These are phyloP conservation scores for Eimeria zaria DNA, from an alignment of 169 alveolate species.

Conservation along the genomic window DNA sequence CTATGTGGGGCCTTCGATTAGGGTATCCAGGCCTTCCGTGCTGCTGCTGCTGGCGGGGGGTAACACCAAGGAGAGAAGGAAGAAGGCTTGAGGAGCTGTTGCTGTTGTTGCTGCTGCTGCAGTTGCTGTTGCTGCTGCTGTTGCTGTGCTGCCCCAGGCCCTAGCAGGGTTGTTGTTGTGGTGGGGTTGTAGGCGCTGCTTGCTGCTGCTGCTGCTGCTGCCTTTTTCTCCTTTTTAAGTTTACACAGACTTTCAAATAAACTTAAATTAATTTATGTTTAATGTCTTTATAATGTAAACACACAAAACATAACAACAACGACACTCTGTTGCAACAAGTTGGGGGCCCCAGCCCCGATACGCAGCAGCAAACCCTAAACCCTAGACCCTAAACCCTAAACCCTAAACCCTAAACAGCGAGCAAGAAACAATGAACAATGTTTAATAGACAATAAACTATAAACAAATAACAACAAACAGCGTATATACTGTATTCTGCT, in stretches of 20 bases:
- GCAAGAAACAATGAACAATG: not conserved
- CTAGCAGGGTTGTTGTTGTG: not conserved
- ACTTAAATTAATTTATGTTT: not conserved
- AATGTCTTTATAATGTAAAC: not conserved
- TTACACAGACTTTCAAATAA: not conserved
- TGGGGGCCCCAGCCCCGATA: conserved; percentile 40
- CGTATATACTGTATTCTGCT: not conserved
- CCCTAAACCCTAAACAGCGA: not conserved
- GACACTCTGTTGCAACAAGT: not conserved
- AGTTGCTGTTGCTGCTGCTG: conserved; percentile 5
- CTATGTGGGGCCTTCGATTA: not conserved
- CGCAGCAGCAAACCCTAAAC: conserved; percentile 10
- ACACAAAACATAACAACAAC: not conserved
- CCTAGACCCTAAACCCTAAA: not conserved
- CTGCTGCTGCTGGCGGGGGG: not conserved
- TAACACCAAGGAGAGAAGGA: not conserved
- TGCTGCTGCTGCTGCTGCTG: not conserved
- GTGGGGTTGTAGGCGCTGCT: conserved; percentile 1
- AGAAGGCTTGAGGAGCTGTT: not conserved
- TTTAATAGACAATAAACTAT: not conserved
- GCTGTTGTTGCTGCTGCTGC: not conserved
- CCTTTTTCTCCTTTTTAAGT: not conserved
- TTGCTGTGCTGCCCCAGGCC: not conserved
- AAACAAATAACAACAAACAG: not conserved
- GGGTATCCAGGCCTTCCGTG: not conserved